Evolutionary conservation across 2,329 filamentous ascomycete genomes (phyloP), one percentile per base, ranked within the genome.

Genomic region (Aspergillus novoparasiticus): DNA sequence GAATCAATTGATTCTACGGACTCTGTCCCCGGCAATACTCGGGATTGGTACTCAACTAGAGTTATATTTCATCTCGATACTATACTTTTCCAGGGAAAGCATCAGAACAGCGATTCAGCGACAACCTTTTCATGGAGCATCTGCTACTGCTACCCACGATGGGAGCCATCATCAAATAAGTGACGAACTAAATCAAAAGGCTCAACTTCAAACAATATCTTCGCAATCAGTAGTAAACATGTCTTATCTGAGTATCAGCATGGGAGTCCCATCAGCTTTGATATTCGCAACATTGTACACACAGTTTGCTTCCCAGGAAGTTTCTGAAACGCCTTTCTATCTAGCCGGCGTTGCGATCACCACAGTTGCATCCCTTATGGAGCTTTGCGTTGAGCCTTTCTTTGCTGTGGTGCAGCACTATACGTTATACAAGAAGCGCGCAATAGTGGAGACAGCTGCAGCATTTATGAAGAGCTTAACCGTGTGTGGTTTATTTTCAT

Each of bases 51-150:
- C 94, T 0, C 95, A 97, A 76, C 85, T 99, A 3, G 95, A 99
- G 72, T 88, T 98, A 0, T 97, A 94, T 77, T 94, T 94, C 64
- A 90, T 96, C 51, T 93, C 93, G 0, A 89, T 96, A n/a, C 85
- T 99, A 0, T 97, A 96, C 78, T 98, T 99, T 73, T 91, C 95
- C 0, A 87, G 95, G 45, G 95, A 99, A 79, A 94, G 91, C 72
- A 81, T 98, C 56, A 90, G 95, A 19, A 90, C 97, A n/a, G 93
- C 94, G 30, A 87, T 97, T 41, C 94, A 98, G 79, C 86, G 95
- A 58, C 91, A 94, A 69, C 80, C 82, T 16, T 69, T 78, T n/a
- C 74, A 78, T n/a, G 67, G 66, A 46, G 51, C 26, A 34, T 55
- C 53, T 36, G 21, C 16, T 60, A 57, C 58, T 67, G 36, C 46